Conservation (phyloP, 768 basidiomycete species). For the Amanita fuliginea region DNA sequence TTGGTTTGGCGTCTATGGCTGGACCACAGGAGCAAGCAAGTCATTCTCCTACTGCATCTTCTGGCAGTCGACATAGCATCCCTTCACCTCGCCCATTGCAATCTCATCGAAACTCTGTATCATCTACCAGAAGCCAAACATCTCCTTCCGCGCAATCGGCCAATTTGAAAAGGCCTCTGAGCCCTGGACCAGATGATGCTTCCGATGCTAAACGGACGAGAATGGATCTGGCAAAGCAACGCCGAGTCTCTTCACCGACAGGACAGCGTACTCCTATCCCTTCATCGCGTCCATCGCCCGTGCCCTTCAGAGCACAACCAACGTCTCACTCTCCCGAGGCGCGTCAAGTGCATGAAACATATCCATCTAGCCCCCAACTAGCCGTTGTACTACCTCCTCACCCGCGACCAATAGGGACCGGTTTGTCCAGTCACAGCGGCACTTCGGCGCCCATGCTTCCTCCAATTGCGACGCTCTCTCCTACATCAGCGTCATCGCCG, state of each 20-base stretch:
- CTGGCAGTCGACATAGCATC: constrained; percentile 42
- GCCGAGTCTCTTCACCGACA: constrained; percentile 36
- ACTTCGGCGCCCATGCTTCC: constrained; percentile 40
- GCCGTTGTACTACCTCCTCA: constrained; percentile 61
- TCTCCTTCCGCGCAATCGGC: constrained; percentile 43
- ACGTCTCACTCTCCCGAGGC: constrained; percentile 60
- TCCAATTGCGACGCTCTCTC: constrained; percentile 60
- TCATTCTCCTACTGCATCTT: constrained; percentile 50
- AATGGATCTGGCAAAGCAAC: constrained; percentile 40
- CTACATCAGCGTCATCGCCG: constrained; percentile 47
- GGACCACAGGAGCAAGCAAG: constrained; percentile 15
- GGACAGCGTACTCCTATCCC: constrained; percentile 45
- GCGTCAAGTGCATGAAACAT: constrained; percentile 36
- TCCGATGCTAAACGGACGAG: constrained; percentile 50
- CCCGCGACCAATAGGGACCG: constrained; percentile 58
- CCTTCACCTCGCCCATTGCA: constrained; percentile 35
- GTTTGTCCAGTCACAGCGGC: constrained; percentile 28
- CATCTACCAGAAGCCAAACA: constrained; percentile 51
- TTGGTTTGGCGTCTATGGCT: constrained; percentile 45
- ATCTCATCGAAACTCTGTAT: constrained; percentile 57
- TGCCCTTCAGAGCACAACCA: constrained; percentile 64
- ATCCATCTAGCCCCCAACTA: constrained; percentile 43
- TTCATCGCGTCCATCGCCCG: constrained; percentile 58
- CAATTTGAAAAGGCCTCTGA: constrained; percentile 56
- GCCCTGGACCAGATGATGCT: constrained; percentile 53